Conservation (phyloP, 2,329 filamentous ascomycete species). For the Kalmusia sp. region DNA sequence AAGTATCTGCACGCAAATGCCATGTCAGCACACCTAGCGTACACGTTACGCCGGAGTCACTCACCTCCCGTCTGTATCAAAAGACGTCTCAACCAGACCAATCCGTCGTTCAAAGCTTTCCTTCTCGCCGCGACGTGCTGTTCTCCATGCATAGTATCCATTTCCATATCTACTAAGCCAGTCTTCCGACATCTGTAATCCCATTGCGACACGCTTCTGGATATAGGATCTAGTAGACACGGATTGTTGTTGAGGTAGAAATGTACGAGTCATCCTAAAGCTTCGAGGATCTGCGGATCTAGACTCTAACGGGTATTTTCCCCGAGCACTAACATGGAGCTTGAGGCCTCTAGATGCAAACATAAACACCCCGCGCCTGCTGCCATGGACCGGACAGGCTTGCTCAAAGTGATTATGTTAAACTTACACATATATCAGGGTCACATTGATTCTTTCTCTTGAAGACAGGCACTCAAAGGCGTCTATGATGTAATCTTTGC, state of each 20-base stretch:
- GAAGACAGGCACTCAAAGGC: too few species aligned
- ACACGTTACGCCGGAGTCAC: background rate
- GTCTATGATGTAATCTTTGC: too few species aligned
- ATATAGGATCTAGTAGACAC: too few species aligned
- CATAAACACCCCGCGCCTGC: too few species aligned
- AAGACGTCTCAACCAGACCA: conserved; percentile 53
- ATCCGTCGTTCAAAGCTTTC: conserved; percentile 45
- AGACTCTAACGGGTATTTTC: background rate
- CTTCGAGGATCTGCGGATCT: background rate
- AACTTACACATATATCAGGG: too few species aligned
- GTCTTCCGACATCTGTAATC: conserved; percentile 16
- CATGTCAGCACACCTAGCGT: background rate
- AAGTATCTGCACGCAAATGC: conserved; percentile 30
- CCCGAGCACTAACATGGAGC: too few species aligned
- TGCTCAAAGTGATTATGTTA: too few species aligned
- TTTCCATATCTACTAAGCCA: conserved; percentile 52
- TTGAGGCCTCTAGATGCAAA: too few species aligned
- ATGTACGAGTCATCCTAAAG: background rate
- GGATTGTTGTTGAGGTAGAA: background rate
- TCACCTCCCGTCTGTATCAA: conserved; percentile 52
- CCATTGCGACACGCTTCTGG: conserved; percentile 3
- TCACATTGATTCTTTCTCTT: too few species aligned
- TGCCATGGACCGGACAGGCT: too few species aligned
- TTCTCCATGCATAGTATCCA: conserved; percentile 47
- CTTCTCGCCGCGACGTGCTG: conserved; percentile 9